phyloP scores from a whole-genome alignment of 768 basidiomycete species.

The Tulasnella sp. region DNA sequence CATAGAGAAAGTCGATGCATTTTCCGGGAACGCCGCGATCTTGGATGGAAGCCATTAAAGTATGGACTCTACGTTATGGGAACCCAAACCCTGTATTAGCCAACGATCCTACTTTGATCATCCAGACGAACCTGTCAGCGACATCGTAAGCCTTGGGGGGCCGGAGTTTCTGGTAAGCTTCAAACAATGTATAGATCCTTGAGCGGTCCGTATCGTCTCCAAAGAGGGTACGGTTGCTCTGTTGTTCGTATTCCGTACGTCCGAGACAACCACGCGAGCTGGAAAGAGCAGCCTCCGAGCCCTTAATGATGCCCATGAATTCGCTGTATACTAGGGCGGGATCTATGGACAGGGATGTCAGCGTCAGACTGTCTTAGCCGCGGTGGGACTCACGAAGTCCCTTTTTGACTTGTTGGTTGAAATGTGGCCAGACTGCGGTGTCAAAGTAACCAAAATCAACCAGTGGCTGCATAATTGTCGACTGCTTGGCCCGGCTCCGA shows the following conservation, averaged over 20 bases:
- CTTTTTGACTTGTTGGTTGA: background rate
- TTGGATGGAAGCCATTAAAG: background rate
- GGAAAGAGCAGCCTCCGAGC: conserved; percentile 53
- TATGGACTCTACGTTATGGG: conserved; percentile 12
- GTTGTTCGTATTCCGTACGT: conserved; percentile 44
- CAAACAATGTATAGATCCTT: conserved; percentile 53
- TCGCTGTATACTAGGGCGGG: conserved; percentile 27
- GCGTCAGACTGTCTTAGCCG: no score
- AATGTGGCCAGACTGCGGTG: conserved; percentile 23
- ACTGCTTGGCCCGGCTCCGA: background rate
- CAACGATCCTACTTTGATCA: no score
- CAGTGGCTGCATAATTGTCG: background rate
- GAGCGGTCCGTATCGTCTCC: conserved; percentile 52
- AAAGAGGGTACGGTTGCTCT: conserved; percentile 53
- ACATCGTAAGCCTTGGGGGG: conserved; percentile 48
- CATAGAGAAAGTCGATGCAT: conserved; percentile 56
- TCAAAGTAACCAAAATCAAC: conserved; percentile 12
- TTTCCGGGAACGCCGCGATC: background rate
- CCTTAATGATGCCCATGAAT: conserved; percentile 40
- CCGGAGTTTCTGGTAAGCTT: conserved; percentile 48
- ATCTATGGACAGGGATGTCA: background rate
- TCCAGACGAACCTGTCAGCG: conserved; percentile 52
- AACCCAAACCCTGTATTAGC: no score
- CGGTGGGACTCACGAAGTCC: background rate
- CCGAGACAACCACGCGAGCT: conserved; percentile 45